phyloP scores from a whole-genome alignment of 1,284 basidiomycete species.

The Rhodotorula sp. region DNA sequence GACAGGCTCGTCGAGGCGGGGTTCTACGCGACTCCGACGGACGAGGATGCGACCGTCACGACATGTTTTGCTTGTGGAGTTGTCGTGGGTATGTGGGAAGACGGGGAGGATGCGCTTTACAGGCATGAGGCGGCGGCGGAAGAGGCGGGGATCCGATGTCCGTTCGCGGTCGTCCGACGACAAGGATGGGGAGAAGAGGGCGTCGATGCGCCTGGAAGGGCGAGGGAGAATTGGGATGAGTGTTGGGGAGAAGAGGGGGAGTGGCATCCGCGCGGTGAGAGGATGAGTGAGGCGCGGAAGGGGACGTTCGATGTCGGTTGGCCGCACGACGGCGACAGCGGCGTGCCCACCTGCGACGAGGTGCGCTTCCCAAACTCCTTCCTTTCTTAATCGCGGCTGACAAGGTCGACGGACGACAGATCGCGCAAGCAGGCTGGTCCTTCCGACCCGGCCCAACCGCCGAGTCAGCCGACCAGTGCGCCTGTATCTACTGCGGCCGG shows the following conservation, averaged over 20 bases:
- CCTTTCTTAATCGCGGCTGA: background rate
- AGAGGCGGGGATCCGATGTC: constrained; percentile 13
- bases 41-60: constrained; percentile 25
- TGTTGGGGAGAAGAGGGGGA: constrained; percentile 15
- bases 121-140: constrained; percentile 21
- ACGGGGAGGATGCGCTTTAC: constrained; percentile 30
- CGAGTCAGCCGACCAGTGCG: constrained; percentile 21
- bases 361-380: constrained; percentile 1
- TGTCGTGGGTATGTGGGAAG: constrained; percentile 26
- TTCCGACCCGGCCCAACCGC: constrained; percentile 18
- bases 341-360: constrained; percentile 26
- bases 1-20: constrained; percentile 30
- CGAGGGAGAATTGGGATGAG: constrained; percentile 7
- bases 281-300: constrained; percentile 12
- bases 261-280: constrained; percentile 10
- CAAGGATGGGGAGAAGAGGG: constrained; percentile 17
- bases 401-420: constrained; percentile 1
- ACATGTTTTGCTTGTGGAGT: constrained; percentile 34
- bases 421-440: constrained; percentile 33
- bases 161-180: constrained; percentile 3
- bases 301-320: constrained; percentile 27
- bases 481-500: constrained; percentile 32
- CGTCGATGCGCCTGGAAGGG: background rate
- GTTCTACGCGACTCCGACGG: constrained; percentile 31
- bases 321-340: constrained; percentile 28